A percentile compares a stretch with the other conserved stretches of the same genome.
These are phyloP conservation scores for Coprinopsis cinerea DNA, from an alignment of 768 basidiomycete genomes.

Conservation along the genomic window DNA sequence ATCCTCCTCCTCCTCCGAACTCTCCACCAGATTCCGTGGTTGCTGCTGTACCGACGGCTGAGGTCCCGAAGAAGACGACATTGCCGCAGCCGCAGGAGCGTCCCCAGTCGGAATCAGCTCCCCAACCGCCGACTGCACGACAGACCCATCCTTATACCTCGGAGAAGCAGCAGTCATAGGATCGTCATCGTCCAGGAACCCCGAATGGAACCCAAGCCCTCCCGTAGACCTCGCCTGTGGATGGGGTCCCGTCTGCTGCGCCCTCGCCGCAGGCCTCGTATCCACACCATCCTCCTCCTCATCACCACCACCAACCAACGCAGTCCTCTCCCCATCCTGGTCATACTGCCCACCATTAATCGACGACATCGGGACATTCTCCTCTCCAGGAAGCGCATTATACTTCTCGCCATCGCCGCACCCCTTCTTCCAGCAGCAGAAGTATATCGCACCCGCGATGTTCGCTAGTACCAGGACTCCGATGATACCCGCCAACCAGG, in stretches of 20 bases:
- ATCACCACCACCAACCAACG: slow-evolving; percentile 29
- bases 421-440: slow-evolving; percentile 58
- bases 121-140: background rate
- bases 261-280: slow-evolving; percentile 25
- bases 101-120: background rate
- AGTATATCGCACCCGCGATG: slow-evolving; percentile 58
- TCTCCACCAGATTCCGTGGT: background rate
- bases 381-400: slow-evolving; percentile 57
- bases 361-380: slow-evolving; percentile 67
- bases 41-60: background rate
- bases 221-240: slow-evolving; percentile 25
- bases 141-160: slow-evolving; percentile 39
- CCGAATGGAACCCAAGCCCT: slow-evolving; percentile 64
- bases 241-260: slow-evolving; percentile 39
- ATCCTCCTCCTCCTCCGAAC: background rate
- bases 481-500: slow-evolving; percentile 82
- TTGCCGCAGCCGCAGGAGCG: background rate
- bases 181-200: slow-evolving; percentile 81
- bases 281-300: slow-evolving; percentile 29
- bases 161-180: slow-evolving; percentile 28
- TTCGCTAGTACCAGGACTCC: slow-evolving; percentile 65
- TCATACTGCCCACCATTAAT: slow-evolving; percentile 53
- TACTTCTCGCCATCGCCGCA: slow-evolving; percentile 40
- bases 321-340: slow-evolving; percentile 60
- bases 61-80: background rate